These are phyloP conservation scores for Neospermospora avenae DNA, from an alignment of 2,329 filamentous ascomycete species.

Conservation along the genomic window DNA sequence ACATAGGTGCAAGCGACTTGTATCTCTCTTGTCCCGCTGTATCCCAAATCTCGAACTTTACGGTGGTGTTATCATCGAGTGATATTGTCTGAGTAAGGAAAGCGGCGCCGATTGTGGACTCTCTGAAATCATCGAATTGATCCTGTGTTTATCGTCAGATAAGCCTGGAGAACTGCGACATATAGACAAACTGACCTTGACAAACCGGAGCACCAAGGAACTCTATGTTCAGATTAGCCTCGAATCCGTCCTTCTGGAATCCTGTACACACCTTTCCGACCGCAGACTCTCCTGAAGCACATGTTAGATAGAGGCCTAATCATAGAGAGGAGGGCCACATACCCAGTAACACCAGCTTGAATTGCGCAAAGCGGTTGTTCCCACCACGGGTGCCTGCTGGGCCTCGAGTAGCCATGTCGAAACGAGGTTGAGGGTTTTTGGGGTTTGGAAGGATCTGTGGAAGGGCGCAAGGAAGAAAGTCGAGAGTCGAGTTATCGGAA, in stretches of 20 bases:
- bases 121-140: slow-evolving; percentile 80
- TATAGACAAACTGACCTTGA: slow-evolving; percentile 67
- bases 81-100: slow-evolving; percentile 99
- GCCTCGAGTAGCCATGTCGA: slow-evolving; percentile 79
- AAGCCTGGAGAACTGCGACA: neutral
- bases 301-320: slow-evolving; percentile 38
- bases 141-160: slow-evolving; percentile 54
- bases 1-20: slow-evolving; percentile 98
- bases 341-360: slow-evolving; percentile 98
- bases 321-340: slow-evolving; percentile 37
- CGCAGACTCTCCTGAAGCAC: slow-evolving; percentile 80
- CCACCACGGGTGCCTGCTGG: slow-evolving; percentile 58
- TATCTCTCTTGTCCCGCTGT: slow-evolving; percentile 98
- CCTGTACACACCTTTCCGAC: slow-evolving; percentile 82
- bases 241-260: slow-evolving; percentile 5
- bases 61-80: slow-evolving; percentile 94
- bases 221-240: slow-evolving; percentile 55
- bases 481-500: no score
- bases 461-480: neutral
- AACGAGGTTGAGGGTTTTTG: slow-evolving; percentile 16
- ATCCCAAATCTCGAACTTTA: slow-evolving; percentile 99
- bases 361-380: slow-evolving; percentile 93
- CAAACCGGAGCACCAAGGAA: slow-evolving; percentile 95
- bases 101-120: slow-evolving; percentile 62
- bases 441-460: slow-evolving; percentile 1